Evolutionary conservation across 139 green algal species (phyloP), one percentile per base, ranked within the genome.

Genomic region (Tetradesmus lagerheimii): DNA sequence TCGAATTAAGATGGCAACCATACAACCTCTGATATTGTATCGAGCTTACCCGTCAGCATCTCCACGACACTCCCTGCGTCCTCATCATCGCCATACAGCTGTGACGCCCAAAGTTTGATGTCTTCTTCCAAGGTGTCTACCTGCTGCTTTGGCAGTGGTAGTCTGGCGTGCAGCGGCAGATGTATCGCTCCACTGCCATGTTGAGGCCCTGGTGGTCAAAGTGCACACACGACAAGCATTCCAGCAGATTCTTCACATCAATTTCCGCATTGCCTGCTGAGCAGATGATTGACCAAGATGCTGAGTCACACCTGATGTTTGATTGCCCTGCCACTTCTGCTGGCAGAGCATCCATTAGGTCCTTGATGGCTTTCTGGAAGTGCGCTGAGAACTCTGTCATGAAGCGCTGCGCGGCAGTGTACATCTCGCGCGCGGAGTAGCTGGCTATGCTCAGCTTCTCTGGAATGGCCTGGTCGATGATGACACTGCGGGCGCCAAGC

Each of bases 391-490:
- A 39, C 71, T 37, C 34, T 39, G 31, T 23, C 11, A 80, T 43
- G 34, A 43, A 80, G 31, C 11, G 31, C 31, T 39, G 31, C 16
- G 71, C 25, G 31, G 34, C 71, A 37, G 34, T 43, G 34, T 43
- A 80, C 71, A 80, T 80, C 71, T 80, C 31, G 71, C 71, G 31
- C 16, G 31, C 39, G 5, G 31, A 80, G 71, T 43, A 80, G 71
- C 71, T 80, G 34, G 71, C 71, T 27, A 37, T 80, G 71, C 34
- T 80, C 71, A 80, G 25, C 71, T 80, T 80, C 31, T 80, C 71
- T 31, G 50, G 50, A 27, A 64, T 64, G 50, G 50, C 50, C 50
- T 64, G 0, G 14, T 64, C 50, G 14, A 64, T 64, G 15, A 25
- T 64, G 50, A 64, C 50, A 64, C 50, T 64, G 50, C 50, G 25